phyloP scores from a whole-genome alignment of 1,139 yeast species.

The Hyphopichia pseudoburtonii region DNA sequence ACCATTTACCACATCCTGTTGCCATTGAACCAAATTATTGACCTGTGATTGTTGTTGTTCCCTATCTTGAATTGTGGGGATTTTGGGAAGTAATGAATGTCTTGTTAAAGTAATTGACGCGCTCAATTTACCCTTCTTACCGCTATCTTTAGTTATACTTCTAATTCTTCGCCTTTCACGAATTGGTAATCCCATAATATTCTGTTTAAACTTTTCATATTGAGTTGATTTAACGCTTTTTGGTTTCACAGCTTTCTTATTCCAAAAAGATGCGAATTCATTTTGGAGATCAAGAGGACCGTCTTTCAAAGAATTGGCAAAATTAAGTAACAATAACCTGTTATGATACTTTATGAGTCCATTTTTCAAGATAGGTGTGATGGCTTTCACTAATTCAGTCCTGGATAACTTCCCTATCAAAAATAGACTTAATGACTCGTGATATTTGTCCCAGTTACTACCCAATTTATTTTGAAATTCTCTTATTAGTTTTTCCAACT shows the following conservation, averaged over 20 bases:
- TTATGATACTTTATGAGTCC: slow-evolving; percentile 64
- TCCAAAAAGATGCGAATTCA: slow-evolving; percentile 61
- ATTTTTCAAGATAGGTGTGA: slow-evolving; percentile 56
- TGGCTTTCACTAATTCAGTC: slow-evolving; percentile 60
- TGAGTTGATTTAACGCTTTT: slow-evolving; percentile 57
- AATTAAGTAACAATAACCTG: slow-evolving; percentile 72
- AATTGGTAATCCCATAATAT: slow-evolving; percentile 82
- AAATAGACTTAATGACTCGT: slow-evolving; percentile 73
- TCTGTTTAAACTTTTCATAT: slow-evolving; percentile 79
- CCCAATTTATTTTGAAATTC: slow-evolving; percentile 76
- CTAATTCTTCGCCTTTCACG: slow-evolving; percentile 84
- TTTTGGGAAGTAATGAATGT: slow-evolving; percentile 80
- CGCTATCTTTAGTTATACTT: slow-evolving; percentile 77
- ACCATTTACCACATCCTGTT: slow-evolving; percentile 91
- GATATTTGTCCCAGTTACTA: slow-evolving; percentile 80
- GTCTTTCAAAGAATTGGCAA: slow-evolving; percentile 82
- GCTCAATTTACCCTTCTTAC: slow-evolving; percentile 71
- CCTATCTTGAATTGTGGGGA: slow-evolving; percentile 73
- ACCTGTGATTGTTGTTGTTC: slow-evolving; percentile 50
- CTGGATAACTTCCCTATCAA: slow-evolving; percentile 80
- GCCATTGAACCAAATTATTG: slow-evolving; percentile 75
- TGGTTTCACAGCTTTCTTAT: slow-evolving; percentile 42
- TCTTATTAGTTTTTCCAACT: slow-evolving; percentile 68
- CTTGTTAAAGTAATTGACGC: slow-evolving; percentile 81
- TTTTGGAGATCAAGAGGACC: slow-evolving; percentile 46